Evolutionary conservation across 257 asterid species (phyloP).

Genomic region (Scutellaria galericulata): DNA sequence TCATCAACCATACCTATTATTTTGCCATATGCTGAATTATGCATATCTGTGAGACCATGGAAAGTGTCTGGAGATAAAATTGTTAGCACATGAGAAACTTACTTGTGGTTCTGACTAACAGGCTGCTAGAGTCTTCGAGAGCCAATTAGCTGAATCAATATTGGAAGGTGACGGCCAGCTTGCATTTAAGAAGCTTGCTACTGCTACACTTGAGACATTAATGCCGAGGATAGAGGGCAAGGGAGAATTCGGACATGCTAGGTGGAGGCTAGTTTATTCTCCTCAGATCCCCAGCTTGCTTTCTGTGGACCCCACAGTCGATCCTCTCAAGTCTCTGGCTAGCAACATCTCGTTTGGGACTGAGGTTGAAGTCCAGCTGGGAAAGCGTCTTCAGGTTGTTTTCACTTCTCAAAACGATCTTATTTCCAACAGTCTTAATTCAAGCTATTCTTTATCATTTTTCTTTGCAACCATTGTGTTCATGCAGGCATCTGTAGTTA

Average conservation of each 20-base stretch:
- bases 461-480: background rate
- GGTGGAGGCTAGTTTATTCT: slow-evolving; percentile 98
- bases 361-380: slow-evolving; percentile 97
- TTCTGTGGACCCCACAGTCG: slow-evolving; percentile 91
- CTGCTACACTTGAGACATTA: slow-evolving; percentile 90
- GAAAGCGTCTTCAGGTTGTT: slow-evolving; percentile 95
- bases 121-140: slow-evolving; percentile 99
- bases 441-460: background rate
- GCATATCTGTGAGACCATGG: slow-evolving; percentile 19
- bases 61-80: background rate
- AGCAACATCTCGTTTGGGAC: slow-evolving; percentile 98
- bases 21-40: slow-evolving; percentile 6
- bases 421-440: too few species aligned
- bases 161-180: slow-evolving; percentile 98
- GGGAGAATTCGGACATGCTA: slow-evolving; percentile 98
- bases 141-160: slow-evolving; percentile 96
- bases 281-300: slow-evolving; percentile 97
- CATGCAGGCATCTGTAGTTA: slow-evolving; percentile 88
- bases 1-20: background rate
- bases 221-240: slow-evolving; percentile 99
- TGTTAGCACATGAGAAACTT: background rate
- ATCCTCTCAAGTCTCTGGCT: slow-evolving; percentile 95
- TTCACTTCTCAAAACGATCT: slow-evolving; percentile 10
- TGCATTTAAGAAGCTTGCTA: slow-evolving; percentile 98
- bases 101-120: slow-evolving; percentile 38